A percentile compares a stretch with the other conserved stretches of the same genome.
These are phyloP conservation scores for Mallotus repandus DNA, from an alignment of 441 rosid species.

Conservation along the genomic window DNA sequence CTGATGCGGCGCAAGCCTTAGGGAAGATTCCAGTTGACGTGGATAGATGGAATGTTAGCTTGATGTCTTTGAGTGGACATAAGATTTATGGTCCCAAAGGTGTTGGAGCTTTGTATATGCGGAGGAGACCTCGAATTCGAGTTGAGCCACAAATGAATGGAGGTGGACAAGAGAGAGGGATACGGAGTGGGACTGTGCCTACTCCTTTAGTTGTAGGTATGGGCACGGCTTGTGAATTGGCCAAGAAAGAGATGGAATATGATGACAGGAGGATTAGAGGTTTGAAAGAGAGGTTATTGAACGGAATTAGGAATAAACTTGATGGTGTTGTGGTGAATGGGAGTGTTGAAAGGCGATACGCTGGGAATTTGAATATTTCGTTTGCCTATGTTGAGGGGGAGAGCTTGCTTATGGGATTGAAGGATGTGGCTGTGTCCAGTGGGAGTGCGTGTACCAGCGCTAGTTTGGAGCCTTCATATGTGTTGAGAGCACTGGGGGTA, in stretches of 20 bases:
- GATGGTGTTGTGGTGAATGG: conserved; percentile 94
- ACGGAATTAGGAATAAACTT: conserved; percentile 66
- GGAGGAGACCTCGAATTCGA: conserved; percentile 79
- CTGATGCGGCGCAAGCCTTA: conserved; percentile 92
- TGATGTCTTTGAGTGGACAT: conserved; percentile 95
- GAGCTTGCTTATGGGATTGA: conserved; percentile 96
- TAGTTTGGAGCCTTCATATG: conserved; percentile 90
- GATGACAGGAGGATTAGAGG: conserved; percentile 64
- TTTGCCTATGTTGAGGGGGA: conserved; percentile 96
- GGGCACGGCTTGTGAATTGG: conserved; percentile 89
- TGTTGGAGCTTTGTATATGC: conserved; percentile 81
- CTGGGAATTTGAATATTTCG: conserved; percentile 81
- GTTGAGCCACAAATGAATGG: conserved; percentile 94
- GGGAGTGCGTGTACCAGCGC: conserved; percentile 99
- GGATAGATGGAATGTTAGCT: conserved; percentile 82
- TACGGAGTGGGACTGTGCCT: conserved; percentile 87
- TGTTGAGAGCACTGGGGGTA: conserved; percentile 91
- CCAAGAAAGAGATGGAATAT: conserved; percentile 84
- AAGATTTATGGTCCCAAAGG: conserved; percentile 94
- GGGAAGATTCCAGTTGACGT: conserved; percentile 92
- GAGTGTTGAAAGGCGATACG: conserved; percentile 68
- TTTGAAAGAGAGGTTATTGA: conserved; percentile 69
- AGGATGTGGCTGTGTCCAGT: conserved; percentile 96
- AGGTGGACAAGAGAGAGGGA: conserved; percentile 99
- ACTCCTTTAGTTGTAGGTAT: conserved; percentile 85